Evolutionary conservation across 2,329 filamentous ascomycete species (phyloP), one percentile per base, ranked within the genome.

Genomic region (Leptographium galeiforme): DNA sequence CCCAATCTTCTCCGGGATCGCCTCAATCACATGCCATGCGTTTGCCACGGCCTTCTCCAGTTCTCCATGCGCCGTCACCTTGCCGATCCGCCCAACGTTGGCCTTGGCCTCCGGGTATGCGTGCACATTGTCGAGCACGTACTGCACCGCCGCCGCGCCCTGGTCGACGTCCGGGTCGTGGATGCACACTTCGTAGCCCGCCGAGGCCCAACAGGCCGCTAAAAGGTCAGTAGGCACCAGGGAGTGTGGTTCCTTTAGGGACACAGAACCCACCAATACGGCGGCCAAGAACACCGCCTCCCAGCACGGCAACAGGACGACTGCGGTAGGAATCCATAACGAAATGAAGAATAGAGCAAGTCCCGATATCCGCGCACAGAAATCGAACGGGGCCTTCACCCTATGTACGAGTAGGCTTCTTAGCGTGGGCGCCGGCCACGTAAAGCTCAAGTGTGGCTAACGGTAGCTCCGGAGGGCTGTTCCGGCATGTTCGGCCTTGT

Each of bases 101-200:
- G 54, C 40, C 19, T 58, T 55, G 19, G 39, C 32, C 6, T 61
- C 58, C 0, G 64, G 57, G 57, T 63, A 67, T 18, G 58, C 56
- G 51, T 51, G 58, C 11, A 70, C 60, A 51, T 70, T 70, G 4
- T 63, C 61, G 6, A 64, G 59, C 51, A 72, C 62, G 59, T 73
- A 75, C 34, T 68, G 58, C 1, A 70, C 40, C 2, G 69, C 70
- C 6, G 64, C 67, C 3, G 59, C 59, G 8, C 65, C 63, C 38
- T 70, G 66, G 40, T 70, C 61, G 4, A 61, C 39, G 41, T 62
- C 66, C 0, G 69, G 72, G 30, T 76, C 74, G 13, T 68, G 64
- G 53, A 76, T 66, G 30, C 63, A 54, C 8, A 75, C 71, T 19
- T 68, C 59, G 56, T 69, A 71, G 2, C 74, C 73, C 6, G 63